Evolutionary conservation across 768 basidiomycete species (phyloP).

Genomic region (Mycena latifolia): DNA sequence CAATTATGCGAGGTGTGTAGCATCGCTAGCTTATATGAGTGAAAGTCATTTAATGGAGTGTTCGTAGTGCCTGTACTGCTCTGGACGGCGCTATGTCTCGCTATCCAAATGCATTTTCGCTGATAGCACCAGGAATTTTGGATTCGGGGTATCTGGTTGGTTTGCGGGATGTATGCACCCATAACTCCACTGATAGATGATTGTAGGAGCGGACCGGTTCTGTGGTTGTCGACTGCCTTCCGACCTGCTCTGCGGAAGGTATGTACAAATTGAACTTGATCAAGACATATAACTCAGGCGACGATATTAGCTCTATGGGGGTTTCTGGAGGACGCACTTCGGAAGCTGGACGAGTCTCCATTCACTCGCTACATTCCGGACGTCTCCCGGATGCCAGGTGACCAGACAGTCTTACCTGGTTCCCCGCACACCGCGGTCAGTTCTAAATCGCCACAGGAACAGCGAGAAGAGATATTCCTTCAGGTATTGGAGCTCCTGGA

Average conservation of each 20-base stretch:
- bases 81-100: conserved; percentile 12
- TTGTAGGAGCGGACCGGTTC: conserved; percentile 7
- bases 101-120: conserved; percentile 24
- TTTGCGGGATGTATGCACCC: background rate
- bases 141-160: conserved; percentile 20
- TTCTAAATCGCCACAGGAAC: background rate
- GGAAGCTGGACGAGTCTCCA: conserved; percentile 6
- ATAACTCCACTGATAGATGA: background rate
- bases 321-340: conserved; percentile 15
- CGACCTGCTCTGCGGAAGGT: conserved; percentile 5
- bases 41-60: background rate
- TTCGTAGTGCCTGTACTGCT: conserved; percentile 9
- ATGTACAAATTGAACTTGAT: background rate
- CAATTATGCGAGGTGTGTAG: conserved; percentile 15
- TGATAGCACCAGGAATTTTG: conserved; percentile 17
- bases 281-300: background rate
- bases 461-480: background rate
- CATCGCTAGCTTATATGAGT: background rate
- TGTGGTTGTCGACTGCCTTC: background rate
- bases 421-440: background rate
- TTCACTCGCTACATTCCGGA: conserved; percentile 25
- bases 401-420: background rate
- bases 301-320: conserved; percentile 10
- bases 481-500: conserved; percentile 12
- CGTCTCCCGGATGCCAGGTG: conserved; percentile 4